Evolutionary conservation across 306 rosid genomes (phyloP).

Genomic region (Pterocarpus santalinus): DNA sequence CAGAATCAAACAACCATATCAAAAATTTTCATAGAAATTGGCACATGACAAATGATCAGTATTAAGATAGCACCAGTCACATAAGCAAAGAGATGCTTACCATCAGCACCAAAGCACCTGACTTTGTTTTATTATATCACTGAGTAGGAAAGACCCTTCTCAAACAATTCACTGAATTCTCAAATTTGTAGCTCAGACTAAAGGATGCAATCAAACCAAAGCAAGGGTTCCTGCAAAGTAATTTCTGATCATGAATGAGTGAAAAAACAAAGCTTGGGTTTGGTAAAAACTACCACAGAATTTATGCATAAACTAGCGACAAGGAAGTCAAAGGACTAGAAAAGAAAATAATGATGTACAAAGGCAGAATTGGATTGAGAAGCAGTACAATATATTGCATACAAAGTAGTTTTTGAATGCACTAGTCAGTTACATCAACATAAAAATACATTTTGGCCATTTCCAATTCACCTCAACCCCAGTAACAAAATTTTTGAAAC

Average conservation of each 20-base stretch:
- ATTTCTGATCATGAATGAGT: conserved; percentile 25
- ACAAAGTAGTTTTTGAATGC: background rate
- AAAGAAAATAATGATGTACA: background rate
- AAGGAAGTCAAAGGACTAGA: background rate
- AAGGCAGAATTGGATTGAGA: background rate
- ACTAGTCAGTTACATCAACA: background rate
- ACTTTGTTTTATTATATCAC: conserved; percentile 49
- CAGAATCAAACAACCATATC: conserved; percentile 10
- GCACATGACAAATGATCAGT: conserved; percentile 12
- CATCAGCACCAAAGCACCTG: conserved; percentile 52
- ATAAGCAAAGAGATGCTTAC: conserved; percentile 52
- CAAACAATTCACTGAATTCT: conserved; percentile 40
- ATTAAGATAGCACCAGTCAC: background rate
- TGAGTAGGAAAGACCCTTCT: conserved; percentile 41
- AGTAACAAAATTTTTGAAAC: background rate
- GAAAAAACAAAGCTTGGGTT: conserved; percentile 1
- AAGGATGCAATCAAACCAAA: conserved; percentile 40
- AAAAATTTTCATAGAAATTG: conserved; percentile 15
- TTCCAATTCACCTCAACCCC: background rate
- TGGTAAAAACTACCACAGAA: background rate
- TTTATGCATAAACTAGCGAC: background rate
- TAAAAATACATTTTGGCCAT: background rate
- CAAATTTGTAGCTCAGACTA: conserved; percentile 42
- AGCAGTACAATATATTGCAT: background rate
- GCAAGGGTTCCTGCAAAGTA: conserved; percentile 50